These are phyloP conservation scores for Saccharum officinarum DNA, from an alignment of 176 grass and related monocot genomes.

Conservation along the genomic window DNA sequence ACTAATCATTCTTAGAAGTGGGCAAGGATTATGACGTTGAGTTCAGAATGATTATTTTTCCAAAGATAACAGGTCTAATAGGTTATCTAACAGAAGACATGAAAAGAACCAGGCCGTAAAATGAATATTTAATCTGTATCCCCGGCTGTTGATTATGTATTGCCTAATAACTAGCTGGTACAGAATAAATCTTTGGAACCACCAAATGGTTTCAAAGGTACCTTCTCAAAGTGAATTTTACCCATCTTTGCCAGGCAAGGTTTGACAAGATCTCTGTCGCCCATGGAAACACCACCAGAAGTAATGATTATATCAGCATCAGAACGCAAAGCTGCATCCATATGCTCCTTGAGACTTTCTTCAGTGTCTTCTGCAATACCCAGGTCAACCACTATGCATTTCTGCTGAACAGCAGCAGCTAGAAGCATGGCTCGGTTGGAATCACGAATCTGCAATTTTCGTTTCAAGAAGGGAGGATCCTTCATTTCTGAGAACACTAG, in stretches of 20 bases:
- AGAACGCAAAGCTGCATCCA: conserved; percentile 67
- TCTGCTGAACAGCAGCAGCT: conserved; percentile 77
- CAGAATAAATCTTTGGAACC: neutral
- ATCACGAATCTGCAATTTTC: conserved; percentile 82
- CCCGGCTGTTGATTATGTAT: neutral
- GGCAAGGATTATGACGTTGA: neutral
- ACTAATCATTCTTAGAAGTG: conserved; percentile 23
- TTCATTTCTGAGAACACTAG: neutral
- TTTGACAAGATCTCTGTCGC: conserved; percentile 94
- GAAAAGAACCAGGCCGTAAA: neutral
- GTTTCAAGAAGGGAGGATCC: conserved; percentile 17
- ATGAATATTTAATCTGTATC: neutral
- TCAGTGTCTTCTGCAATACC: conserved; percentile 88
- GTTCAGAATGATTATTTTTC: neutral
- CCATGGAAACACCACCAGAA: conserved; percentile 97
- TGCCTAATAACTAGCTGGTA: neutral
- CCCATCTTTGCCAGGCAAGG: conserved; percentile 54
- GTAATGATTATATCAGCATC: conserved; percentile 81
- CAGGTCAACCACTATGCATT: conserved; percentile 81
- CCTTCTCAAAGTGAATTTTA: neutral
- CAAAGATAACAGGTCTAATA: neutral
- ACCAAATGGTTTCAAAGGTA: neutral
- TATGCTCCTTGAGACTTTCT: conserved; percentile 63
- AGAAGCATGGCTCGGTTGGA: conserved; percentile 91
- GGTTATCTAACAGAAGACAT: neutral